Evolutionary conservation across 768 basidiomycete species (phyloP).

Genomic region (Pilatotrama ljubarskyi): DNA sequence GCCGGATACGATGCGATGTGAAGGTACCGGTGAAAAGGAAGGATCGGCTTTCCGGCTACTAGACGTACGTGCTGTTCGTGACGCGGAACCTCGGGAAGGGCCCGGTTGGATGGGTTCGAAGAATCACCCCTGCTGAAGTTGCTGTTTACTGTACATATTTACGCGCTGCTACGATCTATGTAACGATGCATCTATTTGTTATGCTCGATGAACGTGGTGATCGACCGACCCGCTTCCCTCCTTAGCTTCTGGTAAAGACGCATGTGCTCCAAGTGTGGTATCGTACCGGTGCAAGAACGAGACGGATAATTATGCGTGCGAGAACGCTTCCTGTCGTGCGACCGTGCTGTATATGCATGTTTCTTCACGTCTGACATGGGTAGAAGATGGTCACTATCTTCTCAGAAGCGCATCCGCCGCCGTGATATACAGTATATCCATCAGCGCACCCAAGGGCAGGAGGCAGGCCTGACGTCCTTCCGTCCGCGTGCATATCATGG

Average conservation of each 20-base stretch:
- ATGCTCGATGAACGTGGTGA: not conserved
- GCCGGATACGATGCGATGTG: not conserved
- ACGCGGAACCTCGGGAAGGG: not conserved
- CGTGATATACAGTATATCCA: not conserved
- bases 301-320: too few species aligned
- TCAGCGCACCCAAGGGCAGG: not conserved
- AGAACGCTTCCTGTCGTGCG: too few species aligned
- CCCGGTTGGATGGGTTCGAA: not conserved
- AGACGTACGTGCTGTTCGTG: not conserved
- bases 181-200: not conserved
- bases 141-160: constrained; percentile 8
- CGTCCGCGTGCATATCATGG: not conserved
- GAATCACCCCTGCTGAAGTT: not conserved
- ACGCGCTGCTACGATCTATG: not conserved
- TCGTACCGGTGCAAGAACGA: too few species aligned
- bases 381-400: too few species aligned
- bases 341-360: too few species aligned
- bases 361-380: too few species aligned
- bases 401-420: not conserved
- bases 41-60: not conserved
- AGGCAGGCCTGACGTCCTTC: not conserved
- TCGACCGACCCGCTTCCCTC: too few species aligned
- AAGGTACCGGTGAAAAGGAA: not conserved
- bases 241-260: too few species aligned
- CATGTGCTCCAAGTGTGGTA: too few species aligned